Evolutionary conservation across 306 rosid genomes (phyloP), one percentile per base, ranked within the genome.

Genomic region (Pueraria montana): DNA sequence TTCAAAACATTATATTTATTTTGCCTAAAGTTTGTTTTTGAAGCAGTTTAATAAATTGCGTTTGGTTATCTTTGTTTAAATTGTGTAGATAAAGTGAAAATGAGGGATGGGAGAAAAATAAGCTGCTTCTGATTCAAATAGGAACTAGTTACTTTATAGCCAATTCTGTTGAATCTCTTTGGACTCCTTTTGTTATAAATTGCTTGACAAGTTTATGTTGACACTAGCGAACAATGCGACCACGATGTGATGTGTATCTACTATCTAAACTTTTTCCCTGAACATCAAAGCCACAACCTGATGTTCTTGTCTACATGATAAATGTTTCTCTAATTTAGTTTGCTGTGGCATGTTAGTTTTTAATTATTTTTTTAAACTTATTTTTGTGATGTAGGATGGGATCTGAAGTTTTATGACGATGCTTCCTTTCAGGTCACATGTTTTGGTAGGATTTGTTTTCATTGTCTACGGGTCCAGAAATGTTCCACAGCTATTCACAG

Each of bases 341-440:
- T 9, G 43, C 52, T 20, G 72, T 56, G 21, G 53, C 72, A 21
- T 68, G 55, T 11, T 46, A 16, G 8, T 11, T 75, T 78, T n/a
- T n/a, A 1, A n/a, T 26, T 23, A 66, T 67, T 66, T 42, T 34
- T n/a, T 64, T 21, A 66, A 26, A 40, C n/a, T 18, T 43, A 23
- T 77, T 77, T 58, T 61, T 26, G 27, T 80, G 72, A 18, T 55
- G 50, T 66, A 21, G 56, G 65, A 30, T 24, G n/a, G 75, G 61
- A 80, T 85, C 50, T 59, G 52, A 68, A 38, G 53, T 76, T 34
- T 80, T 36, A 55, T 49, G 23, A 20, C 63, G 64, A 58, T 70
- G 70, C 59, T 49, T 18, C 27, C 61, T 67, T 80, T 74, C 76
- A 80, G 85, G 76, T 62, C 58, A 63, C 63, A 24, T 56, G 73